Conservation (phyloP, 768 basidiomycete genomes). For the Pulveroboletus sp. region DNA sequence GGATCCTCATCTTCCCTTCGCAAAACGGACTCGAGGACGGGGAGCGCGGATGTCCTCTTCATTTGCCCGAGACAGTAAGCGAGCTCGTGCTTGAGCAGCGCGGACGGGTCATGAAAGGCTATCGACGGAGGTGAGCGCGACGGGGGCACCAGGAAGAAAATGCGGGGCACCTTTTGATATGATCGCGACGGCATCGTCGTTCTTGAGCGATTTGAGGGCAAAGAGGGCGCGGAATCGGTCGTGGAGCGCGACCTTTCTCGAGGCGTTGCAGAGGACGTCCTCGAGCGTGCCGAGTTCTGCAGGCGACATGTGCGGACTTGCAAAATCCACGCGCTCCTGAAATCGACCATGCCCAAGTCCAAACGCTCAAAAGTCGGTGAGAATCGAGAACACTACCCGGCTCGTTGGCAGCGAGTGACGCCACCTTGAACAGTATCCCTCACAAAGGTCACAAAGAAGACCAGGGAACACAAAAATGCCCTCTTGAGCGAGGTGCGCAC, state of each 20-base stretch:
- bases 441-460: slow-evolving; percentile 93
- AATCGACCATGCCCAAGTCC: slow-evolving; percentile 72
- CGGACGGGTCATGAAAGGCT: slow-evolving; percentile 87
- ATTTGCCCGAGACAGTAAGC: slow-evolving; percentile 97
- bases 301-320: slow-evolving; percentile 50
- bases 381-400: slow-evolving; percentile 26
- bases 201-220: slow-evolving; percentile 80
- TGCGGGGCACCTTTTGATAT: slow-evolving; percentile 69
- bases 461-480: slow-evolving; percentile 81
- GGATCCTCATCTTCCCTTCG: slow-evolving; percentile 70
- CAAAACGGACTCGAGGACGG: slow-evolving; percentile 74
- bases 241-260: slow-evolving; percentile 72
- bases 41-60: slow-evolving; percentile 66
- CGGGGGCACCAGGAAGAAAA: slow-evolving; percentile 3
- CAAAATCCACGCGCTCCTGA: slow-evolving; percentile 27
- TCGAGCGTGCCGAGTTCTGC: slow-evolving; percentile 66
- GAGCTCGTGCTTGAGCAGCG: slow-evolving; percentile 92
- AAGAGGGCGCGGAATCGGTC: slow-evolving; percentile 89
- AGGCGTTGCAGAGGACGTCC: slow-evolving; percentile 70
- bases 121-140: slow-evolving; percentile 5
- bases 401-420: slow-evolving; percentile 1
- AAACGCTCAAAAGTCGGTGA: slow-evolving; percentile 85
- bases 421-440: slow-evolving; percentile 67
- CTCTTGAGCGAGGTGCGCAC: slow-evolving; percentile 71
- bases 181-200: slow-evolving; percentile 74